Evolutionary conservation across 768 basidiomycete species (phyloP), one percentile per base, ranked within the genome.

Genomic region (Collybia nuda): DNA sequence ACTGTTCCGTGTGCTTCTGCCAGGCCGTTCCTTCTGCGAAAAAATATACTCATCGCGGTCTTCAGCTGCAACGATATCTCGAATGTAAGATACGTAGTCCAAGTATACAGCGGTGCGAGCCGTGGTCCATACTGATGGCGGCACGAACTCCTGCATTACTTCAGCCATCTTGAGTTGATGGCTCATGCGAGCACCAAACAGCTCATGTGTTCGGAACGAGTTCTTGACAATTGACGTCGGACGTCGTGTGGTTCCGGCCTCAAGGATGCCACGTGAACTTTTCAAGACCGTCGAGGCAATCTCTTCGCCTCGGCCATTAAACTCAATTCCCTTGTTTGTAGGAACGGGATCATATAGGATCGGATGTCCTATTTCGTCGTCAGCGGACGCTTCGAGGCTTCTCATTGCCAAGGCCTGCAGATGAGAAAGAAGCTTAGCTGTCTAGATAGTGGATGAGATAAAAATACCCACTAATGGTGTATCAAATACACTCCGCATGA

Each of bases 61-160:
- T 55, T 96, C 93, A 32, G 69, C 76, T 22, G 51, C 66, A 36
- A 88, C 81, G 64, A 95, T 87, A 52, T 69, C 60, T 51, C 85
- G 73, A 43, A 92, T 70, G 67, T 77, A 79, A 26, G 92, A 86
- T 56, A 81, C 68, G 67, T 90, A 88, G 42, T 95, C 89, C 61
- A 85, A 63, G 58, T 79, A 76, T 51, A 87, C 66, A 35, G 69
- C 67, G 17, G 61, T 60, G 42, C 77, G 71, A 11, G 78, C 75
- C 61, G 80, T 68, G 38, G 74, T 52, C 47, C 77, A 68, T 23
- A 67, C 63, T 17, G 70, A 63, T 47, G 68, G 62, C 15, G 74
- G 73, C 54, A 84, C 70, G 38, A 82, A 59, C 51, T 73, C 71
- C 50, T 73, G 69, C 57, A 90, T 65, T 59, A 78, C 75, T 51